Evolutionary conservation across 371 early-diverging fungal species (phyloP).

Genomic region (Rhizopus delemar): DNA sequence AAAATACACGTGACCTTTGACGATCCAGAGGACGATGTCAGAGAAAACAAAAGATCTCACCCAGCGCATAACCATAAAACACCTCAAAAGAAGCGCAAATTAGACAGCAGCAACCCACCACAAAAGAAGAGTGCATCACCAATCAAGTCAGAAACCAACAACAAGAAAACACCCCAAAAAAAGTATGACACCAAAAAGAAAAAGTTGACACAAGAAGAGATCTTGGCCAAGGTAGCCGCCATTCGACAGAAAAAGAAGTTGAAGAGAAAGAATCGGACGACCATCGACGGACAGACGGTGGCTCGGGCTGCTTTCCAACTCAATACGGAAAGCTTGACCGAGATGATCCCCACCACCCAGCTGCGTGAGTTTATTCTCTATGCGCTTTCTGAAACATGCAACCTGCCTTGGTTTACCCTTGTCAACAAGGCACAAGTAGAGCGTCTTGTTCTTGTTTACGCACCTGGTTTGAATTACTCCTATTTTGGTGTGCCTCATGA

Average conservation of each 20-base stretch:
- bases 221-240: slow-evolving; percentile 22
- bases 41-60: slow-evolving; percentile 16
- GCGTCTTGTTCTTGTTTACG: slow-evolving; percentile 35
- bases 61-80: slow-evolving; percentile 15
- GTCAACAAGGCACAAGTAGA: slow-evolving; percentile 28
- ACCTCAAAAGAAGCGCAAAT: slow-evolving; percentile 20
- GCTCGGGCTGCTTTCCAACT: slow-evolving; percentile 26
- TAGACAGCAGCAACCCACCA: slow-evolving; percentile 11
- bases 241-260: slow-evolving; percentile 30
- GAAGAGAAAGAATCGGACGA: slow-evolving; percentile 13
- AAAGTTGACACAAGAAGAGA: slow-evolving; percentile 17
- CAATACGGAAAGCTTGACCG: slow-evolving; percentile 16
- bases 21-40: slow-evolving; percentile 10
- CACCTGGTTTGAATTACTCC: slow-evolving; percentile 38
- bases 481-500: slow-evolving; percentile 30
- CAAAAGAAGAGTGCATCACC: slow-evolving; percentile 16
- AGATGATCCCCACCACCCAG: slow-evolving; percentile 21
- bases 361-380: slow-evolving; percentile 42
- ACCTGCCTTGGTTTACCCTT: slow-evolving; percentile 34
- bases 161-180: slow-evolving; percentile 7
- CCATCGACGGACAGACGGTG: slow-evolving; percentile 20
- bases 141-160: slow-evolving; percentile 8
- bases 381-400: slow-evolving; percentile 31
- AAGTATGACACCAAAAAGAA: no score
- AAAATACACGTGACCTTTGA: slow-evolving; percentile 48